Evolutionary conservation across 2,329 filamentous ascomycete genomes (phyloP).

Genomic region (Furcasterigmium furcatum): DNA sequence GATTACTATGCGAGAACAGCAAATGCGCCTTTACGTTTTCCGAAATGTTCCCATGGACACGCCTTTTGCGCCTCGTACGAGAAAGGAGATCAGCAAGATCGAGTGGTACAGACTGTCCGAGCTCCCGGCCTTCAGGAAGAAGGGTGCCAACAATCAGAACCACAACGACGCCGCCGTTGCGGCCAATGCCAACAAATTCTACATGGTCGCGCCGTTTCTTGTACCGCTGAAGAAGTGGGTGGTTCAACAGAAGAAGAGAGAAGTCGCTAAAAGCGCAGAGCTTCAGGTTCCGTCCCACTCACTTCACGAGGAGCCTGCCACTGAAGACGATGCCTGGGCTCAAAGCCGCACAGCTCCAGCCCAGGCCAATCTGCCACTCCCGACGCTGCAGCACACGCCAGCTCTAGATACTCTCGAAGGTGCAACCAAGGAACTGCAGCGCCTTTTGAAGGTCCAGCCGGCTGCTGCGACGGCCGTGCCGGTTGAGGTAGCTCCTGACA

Average conservation of each 20-base stretch:
- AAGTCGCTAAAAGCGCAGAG: slow-evolving; percentile 44
- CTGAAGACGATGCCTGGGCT: slow-evolving; percentile 58
- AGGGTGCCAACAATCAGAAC: slow-evolving; percentile 52
- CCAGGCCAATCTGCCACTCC: slow-evolving; percentile 24
- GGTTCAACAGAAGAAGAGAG: slow-evolving; percentile 74
- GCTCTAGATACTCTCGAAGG: slow-evolving; percentile 45
- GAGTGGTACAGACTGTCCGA: slow-evolving; percentile 91
- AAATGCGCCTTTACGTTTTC: slow-evolving; percentile 90
- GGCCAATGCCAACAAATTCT: slow-evolving; percentile 80
- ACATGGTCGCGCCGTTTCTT: slow-evolving; percentile 95
- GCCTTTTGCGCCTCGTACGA: slow-evolving; percentile 81
- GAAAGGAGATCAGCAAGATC: slow-evolving; percentile 97
- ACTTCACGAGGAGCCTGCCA: slow-evolving; percentile 52
- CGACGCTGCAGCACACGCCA: slow-evolving; percentile 25
- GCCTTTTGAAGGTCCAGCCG: slow-evolving; percentile 53
- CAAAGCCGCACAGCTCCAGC: slow-evolving; percentile 18
- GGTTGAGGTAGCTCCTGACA: slow-evolving; percentile 27
- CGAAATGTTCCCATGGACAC: slow-evolving; percentile 84
- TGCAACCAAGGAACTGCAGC: slow-evolving; percentile 49
- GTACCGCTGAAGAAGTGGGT: slow-evolving; percentile 88
- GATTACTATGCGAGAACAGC: slow-evolving; percentile 86
- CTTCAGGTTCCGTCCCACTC: slow-evolving; percentile 39
- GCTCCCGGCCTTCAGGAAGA: slow-evolving; percentile 77
- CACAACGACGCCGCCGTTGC: slow-evolving; percentile 49
- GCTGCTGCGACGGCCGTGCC: slow-evolving; percentile 20